phyloP scores from a whole-genome alignment of 164 flowering plant genomes.

The Chimonanthus praecox region DNA sequence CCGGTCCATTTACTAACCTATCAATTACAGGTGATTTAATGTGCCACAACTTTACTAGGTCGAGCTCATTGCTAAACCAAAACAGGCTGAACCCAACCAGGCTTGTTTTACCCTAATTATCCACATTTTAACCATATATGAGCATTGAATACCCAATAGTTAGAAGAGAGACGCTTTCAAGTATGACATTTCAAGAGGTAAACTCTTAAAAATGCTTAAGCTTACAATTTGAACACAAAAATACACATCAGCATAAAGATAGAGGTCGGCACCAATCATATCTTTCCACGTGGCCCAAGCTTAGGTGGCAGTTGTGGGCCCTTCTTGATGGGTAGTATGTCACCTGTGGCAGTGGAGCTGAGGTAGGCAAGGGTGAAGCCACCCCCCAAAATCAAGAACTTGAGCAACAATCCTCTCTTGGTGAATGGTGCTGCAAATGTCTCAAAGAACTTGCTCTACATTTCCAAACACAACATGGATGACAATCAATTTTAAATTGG shows the following conservation, averaged over 20 bases:
- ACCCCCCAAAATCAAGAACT: conserved; percentile 90
- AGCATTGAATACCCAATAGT: too few species aligned
- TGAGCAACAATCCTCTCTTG: conserved; percentile 89
- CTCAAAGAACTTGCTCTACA: conserved; percentile 99
- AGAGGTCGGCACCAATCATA: conserved; percentile 29
- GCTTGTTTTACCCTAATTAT: too few species aligned
- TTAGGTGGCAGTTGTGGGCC: conserved; percentile 95
- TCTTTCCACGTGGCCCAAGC: conserved; percentile 89
- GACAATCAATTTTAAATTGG: too few species aligned
- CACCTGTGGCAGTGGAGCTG: conserved; percentile 72
- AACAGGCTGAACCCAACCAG: too few species aligned
- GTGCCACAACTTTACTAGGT: too few species aligned
- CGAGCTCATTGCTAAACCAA: too few species aligned
- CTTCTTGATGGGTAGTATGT: conserved; percentile 80
- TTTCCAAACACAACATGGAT: neutral
- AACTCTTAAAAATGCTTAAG: neutral
- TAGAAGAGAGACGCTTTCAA: neutral
- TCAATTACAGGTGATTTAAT: too few species aligned
- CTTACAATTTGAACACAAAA: conserved; percentile 15
- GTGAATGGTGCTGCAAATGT: conserved; percentile 98
- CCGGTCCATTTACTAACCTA: too few species aligned
- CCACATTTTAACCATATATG: too few species aligned
- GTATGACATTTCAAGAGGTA: neutral
- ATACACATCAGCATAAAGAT: neutral
- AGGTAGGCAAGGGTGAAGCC: conserved; percentile 73